Evolutionary conservation across 495 filamentous ascomycete genomes (phyloP).

Genomic region (Rhypophila decipiens): DNA sequence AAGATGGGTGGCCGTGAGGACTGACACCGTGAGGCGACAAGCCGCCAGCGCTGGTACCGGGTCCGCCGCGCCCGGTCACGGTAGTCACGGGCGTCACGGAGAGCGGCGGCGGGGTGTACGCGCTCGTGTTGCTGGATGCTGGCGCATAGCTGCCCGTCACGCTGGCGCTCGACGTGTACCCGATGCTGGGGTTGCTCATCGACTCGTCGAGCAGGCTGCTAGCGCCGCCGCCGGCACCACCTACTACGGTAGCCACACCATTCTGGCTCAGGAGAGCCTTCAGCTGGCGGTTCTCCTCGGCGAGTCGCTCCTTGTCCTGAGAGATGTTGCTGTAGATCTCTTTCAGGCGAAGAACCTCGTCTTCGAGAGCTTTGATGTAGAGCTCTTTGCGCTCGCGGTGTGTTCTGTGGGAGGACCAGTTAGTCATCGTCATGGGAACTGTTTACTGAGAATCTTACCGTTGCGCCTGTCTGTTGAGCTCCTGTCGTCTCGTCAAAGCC

Average conservation of each 20-base stretch:
- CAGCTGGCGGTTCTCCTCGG: slow-evolving; percentile 72
- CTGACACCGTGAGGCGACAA: slow-evolving; percentile 28
- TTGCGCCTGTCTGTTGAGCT: slow-evolving; percentile 92
- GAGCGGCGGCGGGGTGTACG: slow-evolving; percentile 37
- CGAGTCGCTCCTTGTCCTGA: slow-evolving; percentile 57
- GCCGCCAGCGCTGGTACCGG: slow-evolving; percentile 22
- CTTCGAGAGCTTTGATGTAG: slow-evolving; percentile 90
- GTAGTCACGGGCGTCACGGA: slow-evolving; percentile 24
- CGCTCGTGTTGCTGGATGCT: slow-evolving; percentile 33
- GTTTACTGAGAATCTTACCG: slow-evolving; percentile 50
- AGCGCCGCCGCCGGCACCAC: slow-evolving; percentile 24
- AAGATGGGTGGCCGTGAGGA: slow-evolving; percentile 23
- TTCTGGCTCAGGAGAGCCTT: slow-evolving; percentile 67
- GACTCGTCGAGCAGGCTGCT: slow-evolving; percentile 40
- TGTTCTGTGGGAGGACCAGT: slow-evolving; percentile 46
- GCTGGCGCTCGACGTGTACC: slow-evolving; percentile 49
- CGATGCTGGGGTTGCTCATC: slow-evolving; percentile 35
- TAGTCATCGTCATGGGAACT: neutral
- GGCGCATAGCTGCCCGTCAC: slow-evolving; percentile 45
- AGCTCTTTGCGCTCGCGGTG: slow-evolving; percentile 95
- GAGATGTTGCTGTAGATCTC: slow-evolving; percentile 56
- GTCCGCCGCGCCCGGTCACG: slow-evolving; percentile 1
- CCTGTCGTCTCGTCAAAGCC: slow-evolving; percentile 85
- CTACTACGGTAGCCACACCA: slow-evolving; percentile 48
- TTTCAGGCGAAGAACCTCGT: slow-evolving; percentile 70